Evolutionary conservation across 2,329 filamentous ascomycete species (phyloP).

Genomic region (Ascochyta rabiei): DNA sequence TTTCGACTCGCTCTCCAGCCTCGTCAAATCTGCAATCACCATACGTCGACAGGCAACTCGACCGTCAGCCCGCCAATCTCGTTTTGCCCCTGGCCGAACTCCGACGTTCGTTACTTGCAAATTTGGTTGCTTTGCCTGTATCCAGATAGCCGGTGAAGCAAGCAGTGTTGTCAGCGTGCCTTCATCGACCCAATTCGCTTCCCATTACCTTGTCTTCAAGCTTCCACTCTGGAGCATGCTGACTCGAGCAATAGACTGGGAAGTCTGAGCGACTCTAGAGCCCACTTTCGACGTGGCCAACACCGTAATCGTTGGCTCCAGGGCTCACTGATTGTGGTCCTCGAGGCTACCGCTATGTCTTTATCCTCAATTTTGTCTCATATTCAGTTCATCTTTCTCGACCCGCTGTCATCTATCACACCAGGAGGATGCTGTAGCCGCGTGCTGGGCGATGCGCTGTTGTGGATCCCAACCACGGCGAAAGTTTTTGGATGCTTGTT

Average conservation of each 20-base stretch:
- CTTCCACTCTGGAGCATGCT: background rate
- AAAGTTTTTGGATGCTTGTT: background rate
- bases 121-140: too few species aligned
- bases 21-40: too few species aligned
- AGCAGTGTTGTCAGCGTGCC: too few species aligned
- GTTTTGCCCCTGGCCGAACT: too few species aligned
- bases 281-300: background rate
- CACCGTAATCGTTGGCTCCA: background rate
- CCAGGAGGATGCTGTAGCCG: conserved; percentile 1
- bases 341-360: background rate
- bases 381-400: background rate
- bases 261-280: background rate
- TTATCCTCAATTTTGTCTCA: background rate
- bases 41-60: too few species aligned
- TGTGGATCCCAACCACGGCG: background rate
- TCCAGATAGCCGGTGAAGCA: too few species aligned
- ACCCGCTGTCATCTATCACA: background rate
- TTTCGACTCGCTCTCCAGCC: conserved; percentile 1
- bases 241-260: conserved; percentile 1
- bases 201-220: too few species aligned
- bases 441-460: background rate
- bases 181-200: too few species aligned
- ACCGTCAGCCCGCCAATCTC: too few species aligned
- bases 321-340: background rate
- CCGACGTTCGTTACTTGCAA: too few species aligned